Evolutionary conservation across 2,329 filamentous ascomycete species (phyloP), one percentile per base, ranked within the genome.

Genomic region (Cladosporium colombiae): DNA sequence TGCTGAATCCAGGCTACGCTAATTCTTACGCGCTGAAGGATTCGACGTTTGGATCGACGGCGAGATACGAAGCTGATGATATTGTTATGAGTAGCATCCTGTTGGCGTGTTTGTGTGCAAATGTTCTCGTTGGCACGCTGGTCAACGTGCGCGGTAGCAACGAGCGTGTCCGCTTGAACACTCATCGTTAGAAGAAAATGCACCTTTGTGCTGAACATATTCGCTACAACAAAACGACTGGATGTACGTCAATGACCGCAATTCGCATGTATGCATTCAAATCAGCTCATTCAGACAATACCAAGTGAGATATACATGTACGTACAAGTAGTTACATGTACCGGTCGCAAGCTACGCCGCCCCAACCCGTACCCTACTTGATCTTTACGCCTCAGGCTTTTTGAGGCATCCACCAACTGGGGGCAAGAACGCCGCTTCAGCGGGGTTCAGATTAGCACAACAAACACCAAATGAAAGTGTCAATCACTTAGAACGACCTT

Each of bases 401-500:
- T 4, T 18, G 18, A 55, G 50, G 50, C 50, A 53, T 10, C 50
- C n/a, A 53, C 16, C 18, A 10, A 44, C 27, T 21, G 29, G 29
- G 50, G 37, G 40, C 40, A 46, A 46, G 40, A 46, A 31, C 50
- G 50, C 53, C 53, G 53, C 53, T 56, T 33, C 53, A 40, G 55
- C 55, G 55, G 55, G 55, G 55, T 57, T 33, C 33, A 35, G 33
- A 16, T 33, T 40, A 40, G 31, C 33, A 35, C 31, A 57, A 57
- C 55, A 57, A 57, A 57, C 55, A 57, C 33, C 53, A 57, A 57
- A 29, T 52, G 23, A 52, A 52, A 52, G 49, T 52, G 33, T 40
- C 33, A 40, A 35, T 57, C 52, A 55, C 27, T 66, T 8, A 74
- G 70, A 16, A 69, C 71, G 3, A 67, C 68, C n/a, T 74, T 74